Conservation (phyloP, 352 stramenopile genomes). For the Aphanomyces euteiches region DNA sequence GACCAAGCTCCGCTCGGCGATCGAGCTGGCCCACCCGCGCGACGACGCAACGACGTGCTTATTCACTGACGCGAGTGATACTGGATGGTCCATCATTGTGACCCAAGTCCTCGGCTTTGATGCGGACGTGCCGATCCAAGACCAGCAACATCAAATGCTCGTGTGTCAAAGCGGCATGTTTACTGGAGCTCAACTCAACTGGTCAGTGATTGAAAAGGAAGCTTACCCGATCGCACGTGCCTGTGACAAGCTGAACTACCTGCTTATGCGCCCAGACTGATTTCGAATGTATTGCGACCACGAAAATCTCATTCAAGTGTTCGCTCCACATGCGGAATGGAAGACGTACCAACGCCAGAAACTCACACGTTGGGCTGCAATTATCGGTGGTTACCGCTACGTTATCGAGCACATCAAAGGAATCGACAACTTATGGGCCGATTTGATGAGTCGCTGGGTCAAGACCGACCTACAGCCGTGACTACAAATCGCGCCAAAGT, state of each 20-base stretch:
- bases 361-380: constrained; percentile 32
- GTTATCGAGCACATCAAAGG: constrained; percentile 31
- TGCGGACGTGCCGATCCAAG: constrained; percentile 18
- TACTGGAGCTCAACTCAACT: constrained; percentile 27
- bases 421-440: background rate
- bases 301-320: constrained; percentile 38
- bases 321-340: constrained; percentile 22
- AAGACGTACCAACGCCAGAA: constrained; percentile 30
- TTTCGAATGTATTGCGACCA: constrained; percentile 33
- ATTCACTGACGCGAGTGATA: constrained; percentile 25
- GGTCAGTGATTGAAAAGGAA: constrained; percentile 35
- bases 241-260: constrained; percentile 31
- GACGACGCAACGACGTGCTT: constrained; percentile 9
- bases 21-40: background rate
- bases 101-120: constrained; percentile 30
- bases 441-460: background rate
- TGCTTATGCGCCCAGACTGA: constrained; percentile 20
- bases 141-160: constrained; percentile 32
- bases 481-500: too few relatives aligned
- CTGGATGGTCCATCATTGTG: constrained; percentile 29
- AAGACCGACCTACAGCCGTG: too few relatives aligned
- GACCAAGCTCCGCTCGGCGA: background rate
- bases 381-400: constrained; percentile 26
- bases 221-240: constrained; percentile 31
- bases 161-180: constrained; percentile 34